Evolutionary conservation across 2,329 filamentous ascomycete genomes (phyloP).

Genomic region (Ceratocystis papillata): DNA sequence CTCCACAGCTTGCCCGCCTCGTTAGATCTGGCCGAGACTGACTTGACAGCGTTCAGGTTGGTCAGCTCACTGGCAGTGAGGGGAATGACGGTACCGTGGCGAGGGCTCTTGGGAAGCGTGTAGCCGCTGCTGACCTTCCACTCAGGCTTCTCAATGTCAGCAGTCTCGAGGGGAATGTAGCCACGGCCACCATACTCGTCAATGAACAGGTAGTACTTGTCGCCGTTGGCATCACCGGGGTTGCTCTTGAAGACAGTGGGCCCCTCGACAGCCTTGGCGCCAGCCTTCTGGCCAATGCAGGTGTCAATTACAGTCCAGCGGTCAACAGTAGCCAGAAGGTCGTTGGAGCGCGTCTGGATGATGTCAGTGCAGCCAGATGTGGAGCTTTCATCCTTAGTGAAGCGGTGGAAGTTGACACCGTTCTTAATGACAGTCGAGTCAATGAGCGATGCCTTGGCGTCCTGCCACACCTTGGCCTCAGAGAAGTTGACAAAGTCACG

Average conservation of each 20-base stretch:
- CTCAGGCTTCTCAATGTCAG: conserved; percentile 38
- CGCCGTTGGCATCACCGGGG: conserved; percentile 38
- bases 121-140: conserved; percentile 40
- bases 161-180: conserved; percentile 44
- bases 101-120: conserved; percentile 39
- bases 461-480: conserved; percentile 41
- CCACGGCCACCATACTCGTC: conserved; percentile 43
- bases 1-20: conserved; percentile 25
- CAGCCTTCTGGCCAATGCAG: conserved; percentile 43
- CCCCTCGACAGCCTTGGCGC: conserved; percentile 40
- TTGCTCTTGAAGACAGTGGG: conserved; percentile 44
- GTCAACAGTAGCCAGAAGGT: conserved; percentile 34
- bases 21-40: conserved; percentile 20
- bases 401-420: conserved; percentile 38
- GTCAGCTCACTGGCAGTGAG: conserved; percentile 39
- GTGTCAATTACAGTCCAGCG: conserved; percentile 38
- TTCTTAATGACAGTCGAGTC: conserved; percentile 42
- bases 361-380: conserved; percentile 44
- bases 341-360: conserved; percentile 41
- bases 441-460: conserved; percentile 40
- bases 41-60: conserved; percentile 28
- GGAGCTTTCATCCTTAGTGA: conserved; percentile 45
- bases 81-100: conserved; percentile 45
- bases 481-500: conserved; percentile 42
- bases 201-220: conserved; percentile 46